A percentile compares a stretch with the other conserved stretches of the same genome.
Conservation (phyloP, 2,329 filamentous ascomycete genomes). For the Aspergillus sp. region DNA sequence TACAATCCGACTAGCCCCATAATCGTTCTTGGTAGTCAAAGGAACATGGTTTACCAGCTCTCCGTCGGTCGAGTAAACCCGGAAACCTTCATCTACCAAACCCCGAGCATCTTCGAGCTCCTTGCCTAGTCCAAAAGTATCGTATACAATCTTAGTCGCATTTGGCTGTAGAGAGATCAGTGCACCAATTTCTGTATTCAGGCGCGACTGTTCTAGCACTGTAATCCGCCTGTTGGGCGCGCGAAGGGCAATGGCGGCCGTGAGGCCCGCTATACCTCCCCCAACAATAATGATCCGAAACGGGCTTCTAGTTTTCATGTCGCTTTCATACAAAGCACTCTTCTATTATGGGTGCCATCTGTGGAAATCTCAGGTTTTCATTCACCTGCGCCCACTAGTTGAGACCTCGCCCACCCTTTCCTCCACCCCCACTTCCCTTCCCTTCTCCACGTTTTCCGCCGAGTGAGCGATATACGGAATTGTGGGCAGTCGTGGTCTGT, state of each 20-base stretch:
- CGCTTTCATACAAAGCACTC: too few species aligned
- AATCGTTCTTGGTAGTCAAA: constrained; percentile 16
- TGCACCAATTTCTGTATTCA: constrained; percentile 46
- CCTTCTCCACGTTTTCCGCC: background rate
- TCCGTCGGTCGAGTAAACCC: constrained; percentile 25
- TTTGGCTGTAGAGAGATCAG: constrained; percentile 49
- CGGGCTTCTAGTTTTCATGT: background rate
- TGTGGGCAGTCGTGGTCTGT: background rate
- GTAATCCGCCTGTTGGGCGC: constrained; percentile 21
- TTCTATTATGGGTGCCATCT: background rate
- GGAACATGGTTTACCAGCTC: constrained; percentile 19
- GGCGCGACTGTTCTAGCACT: constrained; percentile 24
- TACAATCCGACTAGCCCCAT: constrained; percentile 20
- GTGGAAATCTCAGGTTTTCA: background rate
- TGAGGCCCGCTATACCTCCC: constrained; percentile 36
- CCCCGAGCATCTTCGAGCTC: background rate
- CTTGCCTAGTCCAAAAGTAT: constrained; percentile 4
- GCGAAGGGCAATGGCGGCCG: constrained; percentile 33
- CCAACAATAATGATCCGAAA: constrained; percentile 55
- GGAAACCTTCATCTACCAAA: constrained; percentile 25
- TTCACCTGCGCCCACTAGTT: background rate
- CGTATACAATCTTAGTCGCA: constrained; percentile 21
- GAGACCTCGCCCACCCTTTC: background rate
- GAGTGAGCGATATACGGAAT: background rate
- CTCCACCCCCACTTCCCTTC: background rate